Base-by-base conservation (phyloP, 208 protist genomes). In the Novymonas esmeraldas region DNA sequence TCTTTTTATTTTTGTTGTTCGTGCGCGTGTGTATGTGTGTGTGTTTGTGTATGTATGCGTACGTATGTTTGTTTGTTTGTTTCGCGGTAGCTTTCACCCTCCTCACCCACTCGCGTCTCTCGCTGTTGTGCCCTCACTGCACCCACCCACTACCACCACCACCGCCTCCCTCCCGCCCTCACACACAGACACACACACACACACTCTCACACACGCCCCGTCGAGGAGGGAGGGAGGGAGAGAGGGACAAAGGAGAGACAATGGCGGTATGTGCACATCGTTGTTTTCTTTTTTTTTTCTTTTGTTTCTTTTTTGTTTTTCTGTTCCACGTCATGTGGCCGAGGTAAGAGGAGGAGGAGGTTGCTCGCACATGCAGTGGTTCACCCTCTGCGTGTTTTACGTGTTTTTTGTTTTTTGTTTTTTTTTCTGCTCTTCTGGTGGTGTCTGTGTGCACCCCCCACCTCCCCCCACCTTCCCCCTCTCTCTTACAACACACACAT, bases 241-340 rank as follows among this genome's bases (percentile, higher is more conserved):
- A 48, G 18, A 48, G 44, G 18, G 22, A 9, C 16, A 26, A 48
- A 4, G 10, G 16, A 48, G 42, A 48, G 9, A 48, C n/a, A n/a
- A n/a, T n/a, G 44, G 22, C 38, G 18, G 38, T 31, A 34, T 64
- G 36, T 68, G 57, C 31, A 48, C 16, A 24, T 55, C 24, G 16
- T 13, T 64, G 13, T 64, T 52, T 60, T 41, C 24, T 31, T 51
- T 54, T 41, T 57, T 6, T 46, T 24, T 54, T 55, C 45, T 56
- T 56, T 18, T n/a, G n/a, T 52, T 3, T 2, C 28, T 46, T 2
- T 22, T 14, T n/a, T 10, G 46, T 13, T 18, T 13, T 51, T 51
- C 46, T 18, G 22, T 5, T 51, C n/a, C n/a, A n/a, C n/a, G n/a
- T n/a, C n/a, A n/a, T n/a, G n/a, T n/a, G n/a, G n/a, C n/a, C n/a